A percentile compares a stretch with the other conserved stretches of the same genome.
Conservation (phyloP, 495 filamentous ascomycete species). For the Penicilliopsis zonata region DNA sequence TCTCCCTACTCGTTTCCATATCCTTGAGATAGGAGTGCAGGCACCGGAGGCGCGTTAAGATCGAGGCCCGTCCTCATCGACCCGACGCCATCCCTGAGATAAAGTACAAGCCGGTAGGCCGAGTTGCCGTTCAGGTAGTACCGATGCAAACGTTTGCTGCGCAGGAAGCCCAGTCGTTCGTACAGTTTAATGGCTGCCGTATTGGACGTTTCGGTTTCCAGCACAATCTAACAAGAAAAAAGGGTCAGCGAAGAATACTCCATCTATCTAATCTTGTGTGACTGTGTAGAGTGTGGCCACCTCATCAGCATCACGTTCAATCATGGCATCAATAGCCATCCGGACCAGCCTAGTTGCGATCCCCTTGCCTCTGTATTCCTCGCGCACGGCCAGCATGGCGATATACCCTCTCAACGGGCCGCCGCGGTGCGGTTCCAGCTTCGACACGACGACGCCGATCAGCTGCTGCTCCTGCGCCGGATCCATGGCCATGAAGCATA, state of each 20-base stretch:
- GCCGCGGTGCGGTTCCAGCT: slow-evolving; percentile 77
- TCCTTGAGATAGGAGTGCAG: too few relatives aligned
- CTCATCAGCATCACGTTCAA: slow-evolving; percentile 73
- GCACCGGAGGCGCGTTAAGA: slow-evolving; percentile 14
- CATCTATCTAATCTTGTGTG: too few relatives aligned
- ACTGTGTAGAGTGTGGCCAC: too few relatives aligned
- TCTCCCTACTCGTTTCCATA: too few relatives aligned
- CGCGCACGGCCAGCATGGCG: slow-evolving; percentile 87
- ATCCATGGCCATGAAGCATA: slow-evolving; percentile 86
- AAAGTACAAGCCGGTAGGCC: slow-evolving; percentile 77
- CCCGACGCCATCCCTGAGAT: slow-evolving; percentile 54
- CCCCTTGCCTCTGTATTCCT: slow-evolving; percentile 68
- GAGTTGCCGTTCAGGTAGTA: slow-evolving; percentile 97
- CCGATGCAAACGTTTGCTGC: slow-evolving; percentile 85
- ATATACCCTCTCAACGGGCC: slow-evolving; percentile 89
- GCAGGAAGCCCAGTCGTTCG: slow-evolving; percentile 82
- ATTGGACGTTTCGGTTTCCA: slow-evolving; percentile 96
- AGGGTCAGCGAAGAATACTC: too few relatives aligned
- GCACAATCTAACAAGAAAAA: slow-evolving; percentile 76
- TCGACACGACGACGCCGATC: slow-evolving; percentile 90
- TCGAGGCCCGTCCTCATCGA: slow-evolving; percentile 27
- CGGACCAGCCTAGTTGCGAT: slow-evolving; percentile 84
- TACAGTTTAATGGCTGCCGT: slow-evolving; percentile 86
- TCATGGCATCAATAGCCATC: slow-evolving; percentile 90
- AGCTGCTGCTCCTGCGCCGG: slow-evolving; percentile 30